These are phyloP conservation scores for Cercospora nicotianae DNA, from an alignment of 2,329 filamentous ascomycete genomes.

Conservation along the genomic window DNA sequence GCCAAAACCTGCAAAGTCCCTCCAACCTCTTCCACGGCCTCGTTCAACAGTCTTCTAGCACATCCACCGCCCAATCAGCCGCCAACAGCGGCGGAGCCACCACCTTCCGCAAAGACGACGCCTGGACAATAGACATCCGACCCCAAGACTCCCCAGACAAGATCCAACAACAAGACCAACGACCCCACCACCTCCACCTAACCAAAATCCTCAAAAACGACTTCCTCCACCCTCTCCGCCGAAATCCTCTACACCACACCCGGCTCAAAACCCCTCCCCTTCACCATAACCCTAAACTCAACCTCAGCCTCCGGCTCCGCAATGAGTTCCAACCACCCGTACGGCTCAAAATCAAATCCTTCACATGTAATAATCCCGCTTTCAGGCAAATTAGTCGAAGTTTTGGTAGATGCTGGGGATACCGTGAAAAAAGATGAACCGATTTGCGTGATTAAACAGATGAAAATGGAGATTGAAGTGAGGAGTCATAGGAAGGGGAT, in stretches of 20 bases:
- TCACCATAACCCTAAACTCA: slow-evolving; percentile 46
- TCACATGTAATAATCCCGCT: slow-evolving; percentile 59
- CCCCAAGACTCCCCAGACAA: slow-evolving; percentile 10
- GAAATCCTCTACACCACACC: slow-evolving; percentile 53
- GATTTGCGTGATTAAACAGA: slow-evolving; percentile 62
- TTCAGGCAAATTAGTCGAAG: slow-evolving; percentile 60
- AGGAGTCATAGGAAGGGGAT: slow-evolving; percentile 50
- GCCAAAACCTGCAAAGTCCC: slow-evolving; percentile 18
- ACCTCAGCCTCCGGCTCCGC: slow-evolving; percentile 47
- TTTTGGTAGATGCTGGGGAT: slow-evolving; percentile 57
- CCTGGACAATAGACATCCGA: slow-evolving; percentile 29
- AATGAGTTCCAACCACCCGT: slow-evolving; percentile 43
- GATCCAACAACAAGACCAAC: slow-evolving; percentile 11
- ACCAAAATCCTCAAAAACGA: slow-evolving; percentile 59
- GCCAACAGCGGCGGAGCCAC: slow-evolving; percentile 43
- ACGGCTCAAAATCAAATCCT: slow-evolving; percentile 52
- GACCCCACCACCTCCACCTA: slow-evolving; percentile 55
- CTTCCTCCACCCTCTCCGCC: slow-evolving; percentile 55
- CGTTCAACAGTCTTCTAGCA: slow-evolving; percentile 20
- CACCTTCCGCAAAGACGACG: slow-evolving; percentile 46
- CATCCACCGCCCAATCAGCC: slow-evolving; percentile 35
- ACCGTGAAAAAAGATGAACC: slow-evolving; percentile 52
- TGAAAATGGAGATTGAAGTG: slow-evolving; percentile 71
- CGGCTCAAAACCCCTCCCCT: slow-evolving; percentile 40
- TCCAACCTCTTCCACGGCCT: slow-evolving; percentile 32